Evolutionary conservation across 2,329 filamentous ascomycete genomes (phyloP).

Genomic region (Biscogniauxia mediterranea): DNA sequence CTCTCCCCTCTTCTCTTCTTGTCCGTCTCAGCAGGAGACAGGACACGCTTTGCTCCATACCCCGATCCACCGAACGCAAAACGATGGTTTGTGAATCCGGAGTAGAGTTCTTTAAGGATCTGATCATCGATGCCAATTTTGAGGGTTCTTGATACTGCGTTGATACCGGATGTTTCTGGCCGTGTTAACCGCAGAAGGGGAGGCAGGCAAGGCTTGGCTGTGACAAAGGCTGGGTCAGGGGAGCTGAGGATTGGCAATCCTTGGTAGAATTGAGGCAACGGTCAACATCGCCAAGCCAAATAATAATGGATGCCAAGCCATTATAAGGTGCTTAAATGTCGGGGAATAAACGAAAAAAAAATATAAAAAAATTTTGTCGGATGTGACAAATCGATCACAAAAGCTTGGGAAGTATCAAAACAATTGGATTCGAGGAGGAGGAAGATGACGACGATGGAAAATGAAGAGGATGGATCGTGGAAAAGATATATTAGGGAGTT

Average conservation of each 20-base stretch:
- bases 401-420: background rate
- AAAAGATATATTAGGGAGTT: too few relatives aligned
- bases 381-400: background rate
- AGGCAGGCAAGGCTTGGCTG: background rate
- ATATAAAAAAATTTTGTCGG: background rate
- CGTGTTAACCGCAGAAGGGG: background rate
- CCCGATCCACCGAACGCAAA: too few relatives aligned
- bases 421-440: too few relatives aligned
- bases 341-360: background rate
- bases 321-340: background rate
- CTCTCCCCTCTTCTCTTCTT: too few relatives aligned
- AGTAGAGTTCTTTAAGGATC: too few relatives aligned
- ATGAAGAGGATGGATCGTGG: too few relatives aligned
- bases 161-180: background rate
- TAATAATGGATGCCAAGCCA: background rate
- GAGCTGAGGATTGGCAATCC: background rate
- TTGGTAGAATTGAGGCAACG: background rate
- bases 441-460: too few relatives aligned
- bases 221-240: background rate
- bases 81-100: too few relatives aligned
- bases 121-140: background rate
- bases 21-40: too few relatives aligned
- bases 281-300: background rate
- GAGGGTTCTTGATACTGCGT: background rate
- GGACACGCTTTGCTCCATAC: too few relatives aligned